Percentiles rank a stretch among this genome's conserved stretches.
These are phyloP conservation scores for Linnemannia zychae DNA, from an alignment of 192 early-diverging fungal species.

Conservation along the genomic window DNA sequence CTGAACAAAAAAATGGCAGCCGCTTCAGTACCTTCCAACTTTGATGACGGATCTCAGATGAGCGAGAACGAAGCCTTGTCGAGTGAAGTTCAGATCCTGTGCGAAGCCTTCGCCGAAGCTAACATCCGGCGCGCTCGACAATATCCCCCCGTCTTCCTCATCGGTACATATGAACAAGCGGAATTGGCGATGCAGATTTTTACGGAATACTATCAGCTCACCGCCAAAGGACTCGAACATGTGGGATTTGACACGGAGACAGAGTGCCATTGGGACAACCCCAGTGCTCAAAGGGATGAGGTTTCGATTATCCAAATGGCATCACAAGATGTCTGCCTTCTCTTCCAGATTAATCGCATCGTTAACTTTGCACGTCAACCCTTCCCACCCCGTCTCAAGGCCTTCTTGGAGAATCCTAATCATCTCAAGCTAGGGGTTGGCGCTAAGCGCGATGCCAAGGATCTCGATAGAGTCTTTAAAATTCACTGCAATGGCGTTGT, in stretches of 20 bases:
- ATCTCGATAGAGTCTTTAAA: slow-evolving; percentile 24
- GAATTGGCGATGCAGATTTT: slow-evolving; percentile 46
- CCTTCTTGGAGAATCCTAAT: slow-evolving; percentile 42
- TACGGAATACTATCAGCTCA: slow-evolving; percentile 23
- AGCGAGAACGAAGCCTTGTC: slow-evolving; percentile 5
- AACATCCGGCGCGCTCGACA: slow-evolving; percentile 12
- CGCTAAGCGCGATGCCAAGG: slow-evolving; percentile 33
- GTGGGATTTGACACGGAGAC: slow-evolving; percentile 64
- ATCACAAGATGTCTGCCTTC: slow-evolving; percentile 54
- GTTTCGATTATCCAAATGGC: slow-evolving; percentile 60
- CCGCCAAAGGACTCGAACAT: slow-evolving; percentile 16
- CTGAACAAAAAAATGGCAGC: not conserved
- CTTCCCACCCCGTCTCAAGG: slow-evolving; percentile 49
- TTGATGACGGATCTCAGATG: not conserved
- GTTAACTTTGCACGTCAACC: not conserved
- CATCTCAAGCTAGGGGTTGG: slow-evolving; percentile 53
- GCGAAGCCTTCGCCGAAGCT: slow-evolving; percentile 37
- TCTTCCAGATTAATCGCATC: slow-evolving; percentile 59
- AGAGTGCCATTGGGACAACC: slow-evolving; percentile 14
- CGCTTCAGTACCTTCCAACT: not conserved
- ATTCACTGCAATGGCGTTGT: slow-evolving; percentile 43
- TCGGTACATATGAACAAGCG: slow-evolving; percentile 22
- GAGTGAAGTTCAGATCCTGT: slow-evolving; percentile 30
- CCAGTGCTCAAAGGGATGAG: not conserved
- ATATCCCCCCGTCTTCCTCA: slow-evolving; percentile 34